These are phyloP conservation scores for Sarocladium kiliense DNA, from an alignment of 2,329 filamentous ascomycete species.

Conservation along the genomic window DNA sequence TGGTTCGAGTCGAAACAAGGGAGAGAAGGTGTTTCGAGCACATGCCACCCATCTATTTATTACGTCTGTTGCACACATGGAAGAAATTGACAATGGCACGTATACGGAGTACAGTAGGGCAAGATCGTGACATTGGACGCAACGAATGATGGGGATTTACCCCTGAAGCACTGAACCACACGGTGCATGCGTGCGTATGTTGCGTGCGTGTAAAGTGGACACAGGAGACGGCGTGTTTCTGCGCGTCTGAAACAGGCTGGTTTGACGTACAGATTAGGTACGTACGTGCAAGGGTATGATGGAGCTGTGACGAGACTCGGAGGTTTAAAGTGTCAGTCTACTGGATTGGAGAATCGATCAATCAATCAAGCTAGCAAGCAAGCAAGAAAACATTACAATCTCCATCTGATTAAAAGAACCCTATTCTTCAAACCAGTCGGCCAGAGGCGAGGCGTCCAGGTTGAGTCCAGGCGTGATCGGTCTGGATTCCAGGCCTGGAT, in stretches of 20 bases:
- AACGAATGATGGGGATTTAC: not conserved
- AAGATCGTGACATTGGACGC: not conserved
- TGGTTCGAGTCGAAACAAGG: not conserved
- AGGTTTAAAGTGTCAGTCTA: no score
- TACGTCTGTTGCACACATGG: not conserved
- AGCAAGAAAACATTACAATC: no score
- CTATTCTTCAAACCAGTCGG: no score
- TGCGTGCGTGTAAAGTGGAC: slow-evolving; percentile 1
- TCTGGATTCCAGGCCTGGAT: not conserved
- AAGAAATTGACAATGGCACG: no score
- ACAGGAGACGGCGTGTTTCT: not conserved
- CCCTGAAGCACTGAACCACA: not conserved
- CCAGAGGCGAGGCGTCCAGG: not conserved
- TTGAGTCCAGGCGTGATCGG: not conserved
- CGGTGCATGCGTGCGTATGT: not conserved
- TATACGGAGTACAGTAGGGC: no score
- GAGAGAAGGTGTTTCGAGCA: slow-evolving; percentile 1
- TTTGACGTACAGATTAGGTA: not conserved
- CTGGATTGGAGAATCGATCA: no score
- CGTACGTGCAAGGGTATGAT: no score
- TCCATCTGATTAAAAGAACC: no score
- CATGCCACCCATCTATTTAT: not conserved
- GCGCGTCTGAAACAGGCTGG: slow-evolving; percentile 7
- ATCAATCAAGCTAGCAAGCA: no score
- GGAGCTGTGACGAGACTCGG: not conserved